Conservation (phyloP, 306 rosid genomes). For the Malus sylvestris region DNA sequence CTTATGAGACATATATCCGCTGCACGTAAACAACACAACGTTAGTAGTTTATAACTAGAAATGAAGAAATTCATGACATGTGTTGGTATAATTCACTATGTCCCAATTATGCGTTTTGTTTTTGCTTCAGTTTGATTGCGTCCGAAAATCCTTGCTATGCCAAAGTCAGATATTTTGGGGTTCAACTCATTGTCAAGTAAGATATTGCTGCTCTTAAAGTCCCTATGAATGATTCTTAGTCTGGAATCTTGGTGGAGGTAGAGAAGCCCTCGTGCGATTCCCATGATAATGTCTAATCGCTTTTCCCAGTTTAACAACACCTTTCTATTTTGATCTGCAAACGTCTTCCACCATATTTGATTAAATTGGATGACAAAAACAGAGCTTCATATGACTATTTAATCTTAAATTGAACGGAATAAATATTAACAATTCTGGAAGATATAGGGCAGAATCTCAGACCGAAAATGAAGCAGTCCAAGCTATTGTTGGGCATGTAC, state of each 20-base stretch:
- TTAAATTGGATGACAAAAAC: neutral
- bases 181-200: slow-evolving; percentile 24
- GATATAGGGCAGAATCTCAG: neutral
- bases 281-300: slow-evolving; percentile 12
- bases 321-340: slow-evolving; percentile 1
- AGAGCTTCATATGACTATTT: neutral
- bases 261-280: slow-evolving; percentile 20
- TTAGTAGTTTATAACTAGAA: neutral
- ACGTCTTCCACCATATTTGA: neutral
- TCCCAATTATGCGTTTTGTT: slow-evolving; percentile 19
- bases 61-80: too few species aligned
- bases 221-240: slow-evolving; percentile 27
- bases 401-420: neutral
- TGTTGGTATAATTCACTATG: neutral
- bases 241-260: slow-evolving; percentile 24
- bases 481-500: neutral
- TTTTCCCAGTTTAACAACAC: slow-evolving; percentile 12
- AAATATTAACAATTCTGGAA: neutral
- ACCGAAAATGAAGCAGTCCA: slow-evolving; percentile 12
- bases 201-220: slow-evolving; percentile 21
- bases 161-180: slow-evolving; percentile 30
- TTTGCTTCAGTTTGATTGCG: slow-evolving; percentile 20
- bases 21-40: neutral
- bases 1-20: slow-evolving; percentile 27
- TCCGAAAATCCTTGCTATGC: slow-evolving; percentile 21